phyloP scores from a whole-genome alignment of 805 yeast species.

The Lachancea lanzarotensis region DNA sequence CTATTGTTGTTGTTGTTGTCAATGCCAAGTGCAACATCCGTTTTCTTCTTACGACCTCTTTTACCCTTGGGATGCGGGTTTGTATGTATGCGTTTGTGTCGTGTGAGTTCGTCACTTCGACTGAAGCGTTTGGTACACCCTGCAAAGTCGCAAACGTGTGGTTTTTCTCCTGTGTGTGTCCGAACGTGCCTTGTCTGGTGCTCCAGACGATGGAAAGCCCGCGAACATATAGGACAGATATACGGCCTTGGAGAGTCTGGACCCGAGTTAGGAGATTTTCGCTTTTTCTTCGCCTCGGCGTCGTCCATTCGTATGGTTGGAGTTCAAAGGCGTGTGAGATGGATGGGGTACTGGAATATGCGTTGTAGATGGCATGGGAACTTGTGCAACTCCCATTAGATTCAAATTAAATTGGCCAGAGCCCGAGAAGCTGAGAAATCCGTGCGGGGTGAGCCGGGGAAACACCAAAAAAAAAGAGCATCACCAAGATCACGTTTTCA shows the following conservation, averaged over 20 bases:
- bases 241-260: conserved; percentile 47
- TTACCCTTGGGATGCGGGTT: conserved; percentile 65
- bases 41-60: conserved; percentile 38
- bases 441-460: too few species aligned
- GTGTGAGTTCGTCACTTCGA: conserved; percentile 65
- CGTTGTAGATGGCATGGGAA: too few species aligned
- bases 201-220: conserved; percentile 69
- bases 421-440: too few species aligned
- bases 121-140: conserved; percentile 65
- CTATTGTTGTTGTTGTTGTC: conserved; percentile 1
- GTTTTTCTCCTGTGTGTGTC: conserved; percentile 78
- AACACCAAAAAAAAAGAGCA: too few species aligned
- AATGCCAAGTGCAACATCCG: conserved; percentile 5
- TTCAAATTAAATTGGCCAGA: too few species aligned
- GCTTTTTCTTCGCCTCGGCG: conserved; percentile 8
- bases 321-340: neutral
- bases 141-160: conserved; percentile 67
- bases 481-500: too few species aligned
- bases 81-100: conserved; percentile 67
- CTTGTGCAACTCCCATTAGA: too few species aligned
- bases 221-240: conserved; percentile 66
- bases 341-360: neutral
- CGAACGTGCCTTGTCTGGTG: conserved; percentile 75
- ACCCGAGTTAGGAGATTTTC: conserved; percentile 12
- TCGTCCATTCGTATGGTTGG: conserved; percentile 6